Evolutionary conservation across 129 eudicot species (phyloP).

Genomic region (Flaveria sonorensis): DNA sequence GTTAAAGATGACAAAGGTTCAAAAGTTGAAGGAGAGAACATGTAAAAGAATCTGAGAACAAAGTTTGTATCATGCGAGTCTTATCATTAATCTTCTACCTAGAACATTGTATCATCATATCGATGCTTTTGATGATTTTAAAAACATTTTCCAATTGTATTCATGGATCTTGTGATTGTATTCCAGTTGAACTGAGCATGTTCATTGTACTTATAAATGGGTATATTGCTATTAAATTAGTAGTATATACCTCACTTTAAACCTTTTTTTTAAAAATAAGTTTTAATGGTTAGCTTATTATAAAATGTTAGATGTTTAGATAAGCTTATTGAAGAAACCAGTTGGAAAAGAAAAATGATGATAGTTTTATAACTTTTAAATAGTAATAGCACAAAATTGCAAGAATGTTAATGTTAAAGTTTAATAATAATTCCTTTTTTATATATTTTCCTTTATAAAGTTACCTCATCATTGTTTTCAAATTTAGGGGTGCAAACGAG

Average conservation of each 20-base stretch:
- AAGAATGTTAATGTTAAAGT: not conserved
- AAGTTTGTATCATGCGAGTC: slow-evolving; percentile 12
- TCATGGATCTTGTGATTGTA: slow-evolving; percentile 11
- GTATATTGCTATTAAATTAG: not conserved
- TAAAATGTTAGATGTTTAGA: not conserved
- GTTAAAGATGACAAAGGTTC: slow-evolving; percentile 36
- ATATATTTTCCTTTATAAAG: too few species aligned
- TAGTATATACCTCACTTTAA: not conserved
- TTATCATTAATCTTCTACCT: slow-evolving; percentile 5
- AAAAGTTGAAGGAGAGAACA: slow-evolving; percentile 34
- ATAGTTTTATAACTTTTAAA: not conserved
- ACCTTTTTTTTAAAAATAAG: not conserved
- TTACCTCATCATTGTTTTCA: too few species aligned
- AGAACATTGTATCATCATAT: slow-evolving; percentile 2
- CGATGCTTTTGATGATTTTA: not conserved
- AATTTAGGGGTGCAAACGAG: too few species aligned
- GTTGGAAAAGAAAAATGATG: not conserved
- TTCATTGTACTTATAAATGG: not conserved
- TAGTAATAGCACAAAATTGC: not conserved
- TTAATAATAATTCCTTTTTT: too few species aligned
- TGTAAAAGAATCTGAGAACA: slow-evolving; percentile 10
- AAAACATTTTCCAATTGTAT: not conserved
- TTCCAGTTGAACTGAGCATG: not conserved
- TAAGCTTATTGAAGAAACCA: not conserved
- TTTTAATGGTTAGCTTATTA: not conserved